Evolutionary conservation across 2,329 filamentous ascomycete genomes (phyloP).

Genomic region (Basipetospora chlamydospora): DNA sequence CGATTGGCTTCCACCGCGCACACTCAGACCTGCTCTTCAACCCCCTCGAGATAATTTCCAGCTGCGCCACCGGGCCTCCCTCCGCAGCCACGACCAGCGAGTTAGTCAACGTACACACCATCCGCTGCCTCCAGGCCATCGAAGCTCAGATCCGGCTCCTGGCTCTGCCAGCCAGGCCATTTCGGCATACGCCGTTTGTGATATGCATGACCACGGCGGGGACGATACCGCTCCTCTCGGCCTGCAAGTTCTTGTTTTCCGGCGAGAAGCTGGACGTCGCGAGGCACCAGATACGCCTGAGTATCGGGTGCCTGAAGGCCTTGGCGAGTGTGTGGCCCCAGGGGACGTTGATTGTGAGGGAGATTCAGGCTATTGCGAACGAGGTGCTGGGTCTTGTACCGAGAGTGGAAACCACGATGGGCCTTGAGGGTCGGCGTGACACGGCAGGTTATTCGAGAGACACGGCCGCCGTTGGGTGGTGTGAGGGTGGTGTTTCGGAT

Average conservation of each 20-base stretch:
- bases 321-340: slow-evolving; percentile 23
- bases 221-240: slow-evolving; percentile 20
- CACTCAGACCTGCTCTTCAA: slow-evolving; percentile 24
- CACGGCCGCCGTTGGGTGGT: no score
- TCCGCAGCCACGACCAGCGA: slow-evolving; percentile 9
- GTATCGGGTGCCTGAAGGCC: slow-evolving; percentile 23
- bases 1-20: slow-evolving; percentile 21
- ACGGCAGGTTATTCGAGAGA: no score
- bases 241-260: slow-evolving; percentile 20
- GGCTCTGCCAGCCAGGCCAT: slow-evolving; percentile 18
- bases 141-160: slow-evolving; percentile 24
- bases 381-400: slow-evolving; percentile 13
- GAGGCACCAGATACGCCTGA: slow-evolving; percentile 25
- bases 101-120: slow-evolving; percentile 22
- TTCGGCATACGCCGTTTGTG: slow-evolving; percentile 22
- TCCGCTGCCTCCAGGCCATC: slow-evolving; percentile 20
- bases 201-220: slow-evolving; percentile 26
- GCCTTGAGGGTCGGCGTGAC: no score
- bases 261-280: slow-evolving; percentile 18
- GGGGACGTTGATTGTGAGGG: slow-evolving; percentile 19
- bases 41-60: slow-evolving; percentile 21
- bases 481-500: no score
- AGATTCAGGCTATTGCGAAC: slow-evolving; percentile 24
- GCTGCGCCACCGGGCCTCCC: slow-evolving; percentile 15
- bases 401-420: no score